These are phyloP conservation scores for Leptodermis oblonga DNA, from an alignment of 257 asterid species.

Conservation along the genomic window DNA sequence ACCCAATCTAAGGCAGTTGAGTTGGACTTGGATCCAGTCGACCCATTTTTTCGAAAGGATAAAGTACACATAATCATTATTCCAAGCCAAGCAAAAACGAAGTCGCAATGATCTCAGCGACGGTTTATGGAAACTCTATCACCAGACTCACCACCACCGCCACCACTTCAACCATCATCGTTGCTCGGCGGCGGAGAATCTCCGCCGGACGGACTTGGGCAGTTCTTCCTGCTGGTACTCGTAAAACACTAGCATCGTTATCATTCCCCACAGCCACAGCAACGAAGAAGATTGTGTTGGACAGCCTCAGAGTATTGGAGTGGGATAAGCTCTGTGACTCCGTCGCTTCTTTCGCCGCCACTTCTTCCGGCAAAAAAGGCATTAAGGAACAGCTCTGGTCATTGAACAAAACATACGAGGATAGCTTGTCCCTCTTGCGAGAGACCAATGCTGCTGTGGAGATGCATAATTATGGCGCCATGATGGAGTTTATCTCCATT, in stretches of 20 bases:
- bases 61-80: neutral
- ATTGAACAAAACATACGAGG: constrained; percentile 49
- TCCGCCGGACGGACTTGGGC: neutral
- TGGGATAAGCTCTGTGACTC: constrained; percentile 86
- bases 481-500: constrained; percentile 68
- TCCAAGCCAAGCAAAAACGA: neutral
- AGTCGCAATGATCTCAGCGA: constrained; percentile 8
- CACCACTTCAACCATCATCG: neutral
- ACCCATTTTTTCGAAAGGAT: neutral
- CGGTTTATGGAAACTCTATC: constrained; percentile 9
- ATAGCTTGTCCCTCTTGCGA: constrained; percentile 55
- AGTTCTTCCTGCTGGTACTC: neutral
- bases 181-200: neutral
- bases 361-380: constrained; percentile 62
- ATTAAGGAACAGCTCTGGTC: constrained; percentile 69
- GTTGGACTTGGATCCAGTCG: too few species aligned
- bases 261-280: neutral
- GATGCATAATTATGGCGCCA: constrained; percentile 85
- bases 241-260: neutral
- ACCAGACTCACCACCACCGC: neutral
- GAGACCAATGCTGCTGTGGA: constrained; percentile 91
- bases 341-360: constrained; percentile 86
- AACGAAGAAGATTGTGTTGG: constrained; percentile 34
- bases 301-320: constrained; percentile 81
- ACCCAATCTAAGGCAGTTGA: neutral